Base-by-base conservation (phyloP, 208 protist species). In the Wallacemonas sp. region DNA sequence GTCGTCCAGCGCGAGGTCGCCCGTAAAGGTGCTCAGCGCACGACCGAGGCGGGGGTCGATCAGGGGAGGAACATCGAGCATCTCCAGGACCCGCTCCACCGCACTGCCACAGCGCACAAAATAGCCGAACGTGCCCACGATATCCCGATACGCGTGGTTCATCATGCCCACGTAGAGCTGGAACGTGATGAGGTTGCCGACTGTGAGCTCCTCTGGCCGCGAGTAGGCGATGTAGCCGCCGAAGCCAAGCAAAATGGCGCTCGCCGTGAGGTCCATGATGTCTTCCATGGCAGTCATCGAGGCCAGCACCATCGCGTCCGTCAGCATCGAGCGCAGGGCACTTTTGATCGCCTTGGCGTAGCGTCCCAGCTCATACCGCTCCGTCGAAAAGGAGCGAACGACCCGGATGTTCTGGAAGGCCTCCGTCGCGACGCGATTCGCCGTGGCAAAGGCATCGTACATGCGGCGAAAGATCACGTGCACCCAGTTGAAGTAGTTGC, bases 341-440 rank as follows among this genome's bases (percentile, higher is more conserved):
- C 36, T 1, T 11, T 49, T 17, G 23, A 65, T 71, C 11, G 32
- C 36, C 9, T 24, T 27, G 26, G 26, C 17, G 55, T 64, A 71
- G 3, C 44, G 17, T 12, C 32, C 30, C 17, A 62, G 24, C 17
- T 71, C 57, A 29, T 24, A 48, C 19, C 49, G 27, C 55, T 72
- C 67, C 24, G 61, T 52, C 19, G 67, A 48, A 33, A 72, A 72
- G 23, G 57, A 32, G 36, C 67, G 46, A 6, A 72, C 67, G 12
- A 57, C 48, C 21, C 67, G 47, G 24, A 72, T 54, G 30, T 65
- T 72, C n/a, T 39, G 27, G 63, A 72, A 57, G 0, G 67, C 48
- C 41, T 72, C 56, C 34, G 61, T 57, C 21, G 67, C 67, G 29
- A 72, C 38, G 27, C 38, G 17, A 8, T 44, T 57, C 32, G 41